Evolutionary conservation across 805 yeast species (phyloP).

Genomic region (Lipomyces sp.): DNA sequence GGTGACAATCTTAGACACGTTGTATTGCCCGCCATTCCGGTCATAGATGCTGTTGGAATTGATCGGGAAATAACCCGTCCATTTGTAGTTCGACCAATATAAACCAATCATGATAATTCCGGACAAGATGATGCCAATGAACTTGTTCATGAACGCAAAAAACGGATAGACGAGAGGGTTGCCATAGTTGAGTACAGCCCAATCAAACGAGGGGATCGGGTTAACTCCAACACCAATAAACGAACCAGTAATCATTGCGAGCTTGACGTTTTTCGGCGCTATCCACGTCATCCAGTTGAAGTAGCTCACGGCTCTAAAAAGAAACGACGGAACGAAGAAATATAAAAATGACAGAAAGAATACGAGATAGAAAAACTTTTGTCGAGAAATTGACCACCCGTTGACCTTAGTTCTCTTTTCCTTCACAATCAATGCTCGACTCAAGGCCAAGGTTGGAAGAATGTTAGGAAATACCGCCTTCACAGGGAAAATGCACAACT

Average conservation of each 20-base stretch:
- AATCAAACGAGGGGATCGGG: constrained; percentile 48
- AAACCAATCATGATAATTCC: constrained; percentile 34
- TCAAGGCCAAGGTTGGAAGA: constrained; percentile 49
- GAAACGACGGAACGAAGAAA: constrained; percentile 61
- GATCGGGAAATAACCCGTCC: constrained; percentile 52
- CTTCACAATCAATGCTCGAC: constrained; percentile 46
- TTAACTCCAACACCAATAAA: constrained; percentile 42
- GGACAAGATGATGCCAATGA: background rate
- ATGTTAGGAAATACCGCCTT: constrained; percentile 55
- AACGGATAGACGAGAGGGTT: constrained; percentile 49
- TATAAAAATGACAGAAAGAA: constrained; percentile 45
- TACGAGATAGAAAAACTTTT: constrained; percentile 48
- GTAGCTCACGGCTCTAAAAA: constrained; percentile 55
- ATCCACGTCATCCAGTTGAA: constrained; percentile 62
- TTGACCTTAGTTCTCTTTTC: constrained; percentile 46
- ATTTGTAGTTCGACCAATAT: constrained; percentile 48
- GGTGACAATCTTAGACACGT: constrained; percentile 50
- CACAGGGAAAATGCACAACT: constrained; percentile 45
- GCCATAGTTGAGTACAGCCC: constrained; percentile 39
- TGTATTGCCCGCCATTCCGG: constrained; percentile 38
- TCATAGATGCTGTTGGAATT: constrained; percentile 44
- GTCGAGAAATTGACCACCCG: constrained; percentile 59
- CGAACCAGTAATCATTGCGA: constrained; percentile 50
- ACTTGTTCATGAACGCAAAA: constrained; percentile 38
- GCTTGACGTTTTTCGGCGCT: constrained; percentile 47